Base-by-base conservation (phyloP, 805 yeast genomes). In the Candida stauntonica region DNA sequence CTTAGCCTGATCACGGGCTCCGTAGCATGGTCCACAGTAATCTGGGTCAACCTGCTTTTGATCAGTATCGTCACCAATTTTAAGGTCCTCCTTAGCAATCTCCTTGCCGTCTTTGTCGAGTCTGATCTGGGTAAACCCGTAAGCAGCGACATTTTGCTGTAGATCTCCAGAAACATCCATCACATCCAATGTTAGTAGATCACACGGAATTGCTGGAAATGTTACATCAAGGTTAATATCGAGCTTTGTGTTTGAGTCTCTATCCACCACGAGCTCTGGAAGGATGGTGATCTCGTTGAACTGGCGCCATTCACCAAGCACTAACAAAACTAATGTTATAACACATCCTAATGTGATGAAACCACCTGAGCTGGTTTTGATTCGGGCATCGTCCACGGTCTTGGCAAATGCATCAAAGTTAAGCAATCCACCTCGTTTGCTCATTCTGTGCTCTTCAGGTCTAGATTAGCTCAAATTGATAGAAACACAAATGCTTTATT, bases 1-100 rank as follows among this genome's bases (percentile, higher is more conserved):
- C 15, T 61, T 64, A 0, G 62, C 47, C 59, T 83, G 91, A 47
- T 79, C 77, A 34, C 68, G 59, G 2, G 95, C 82, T 1, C 96
- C 96, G 58, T 86, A 89, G 66, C 99, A 91, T 1, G 94, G 72
- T 5, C 97, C 98, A 69, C 96, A 88, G 54, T 78, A 75, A 26
- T 70, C 69, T 5, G 60, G 62, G 26, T 70, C 69, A 7, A 38
- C 39, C 2, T 51, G 45, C 67, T 37, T 12, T 20, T 17, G 11
- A 3, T 21, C 21, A 12, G 11, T 16, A 16, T 60, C 67, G 9
- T 55, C 58, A 48, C 77, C 75, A 6, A 70, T 61, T 34, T 63
- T 61, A 47, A 74, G 56, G 17, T 63, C 60, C 19, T 58, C 65
- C 14, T 68, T 58, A 4, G 58, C 64, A 26, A 79, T 56, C 37